Evolutionary conservation across 208 protist genomes (phyloP), one percentile per base, ranked within the genome.

Genomic region (Trypanosoma platydactyli): DNA sequence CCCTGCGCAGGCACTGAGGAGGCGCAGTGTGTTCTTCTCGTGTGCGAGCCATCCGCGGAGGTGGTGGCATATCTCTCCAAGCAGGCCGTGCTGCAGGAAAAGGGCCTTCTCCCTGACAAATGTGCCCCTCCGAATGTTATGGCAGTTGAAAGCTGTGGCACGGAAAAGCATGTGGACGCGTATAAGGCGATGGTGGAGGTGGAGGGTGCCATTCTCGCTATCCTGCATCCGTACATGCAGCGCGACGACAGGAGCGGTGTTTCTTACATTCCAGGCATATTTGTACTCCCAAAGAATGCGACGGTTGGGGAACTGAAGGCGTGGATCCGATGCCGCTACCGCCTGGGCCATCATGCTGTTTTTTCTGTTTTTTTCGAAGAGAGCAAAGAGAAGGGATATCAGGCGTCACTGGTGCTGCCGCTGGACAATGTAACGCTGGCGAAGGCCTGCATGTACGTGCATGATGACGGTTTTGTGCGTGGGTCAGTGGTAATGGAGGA

Each of bases 401-500:
- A 2, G 5, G 33, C 33, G 9, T 27, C 15, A 6, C 3, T 56
- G 25, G 51, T 56, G 12, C 25, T 56, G 25, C 51, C 51, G 15
- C 25, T 56, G 3, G 51, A 56, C 25, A 33, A 13, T 29, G 51
- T 56, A n/a, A 56, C 4, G 29, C 25, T 56, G 20, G 51, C 25
- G 4, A 20, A 56, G 4, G 25, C 13, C 15, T 56, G 25, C 25
- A 29, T n/a, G 4, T 20, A 35, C 15, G 51, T 56, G 25, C 51
- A 25, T n/a, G 25, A 56, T n/a, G 51, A 56, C 25, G 51, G 51
- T 9, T 56, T 56, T 56, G 51, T 56, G 25, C 25, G 25, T 56
- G 16, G 2, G 16, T 6, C 29, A 27, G 11, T 56, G 12, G 51
- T 38, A 9, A 29, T 35, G 16, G 51, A 56, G 25, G 51, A 20